Evolutionary conservation across 805 yeast species (phyloP).

Genomic region (Candida schatavii): DNA sequence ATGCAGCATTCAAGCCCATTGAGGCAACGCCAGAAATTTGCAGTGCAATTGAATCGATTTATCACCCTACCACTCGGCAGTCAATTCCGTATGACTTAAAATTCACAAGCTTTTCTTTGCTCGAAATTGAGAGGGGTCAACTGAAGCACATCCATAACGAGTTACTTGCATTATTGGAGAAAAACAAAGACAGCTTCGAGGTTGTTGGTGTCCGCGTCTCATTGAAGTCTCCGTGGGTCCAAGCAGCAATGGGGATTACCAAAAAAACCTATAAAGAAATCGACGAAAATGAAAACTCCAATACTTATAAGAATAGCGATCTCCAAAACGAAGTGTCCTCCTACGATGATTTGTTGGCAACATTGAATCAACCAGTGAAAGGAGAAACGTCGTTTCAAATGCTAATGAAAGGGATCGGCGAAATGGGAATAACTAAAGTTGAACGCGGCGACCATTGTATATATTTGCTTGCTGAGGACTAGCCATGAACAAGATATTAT

Average conservation of each 20-base stretch:
- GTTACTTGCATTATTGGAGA: conserved; percentile 21
- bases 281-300: neutral
- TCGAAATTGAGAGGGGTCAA: conserved; percentile 31
- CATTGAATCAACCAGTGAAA: conserved; percentile 1
- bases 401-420: conserved; percentile 20
- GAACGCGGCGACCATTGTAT: conserved; percentile 16
- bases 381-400: conserved; percentile 7
- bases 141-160: conserved; percentile 20
- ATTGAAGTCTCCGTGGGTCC: conserved; percentile 11
- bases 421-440: conserved; percentile 18
- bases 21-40: neutral
- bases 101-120: conserved; percentile 22
- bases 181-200: conserved; percentile 17
- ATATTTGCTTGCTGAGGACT: conserved; percentile 13
- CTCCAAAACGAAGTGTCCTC: neutral
- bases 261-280: too few relatives aligned
- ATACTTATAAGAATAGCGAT: neutral
- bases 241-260: neutral
- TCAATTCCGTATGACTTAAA: conserved; percentile 26
- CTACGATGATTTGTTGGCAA: conserved; percentile 17
- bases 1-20: neutral
- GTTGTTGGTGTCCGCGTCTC: conserved; percentile 26
- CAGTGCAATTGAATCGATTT: neutral
- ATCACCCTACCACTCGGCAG: neutral
- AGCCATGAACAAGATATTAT: too few relatives aligned